Conservation (phyloP, 768 basidiomycete species). For the Rhodotorula diobovata region DNA sequence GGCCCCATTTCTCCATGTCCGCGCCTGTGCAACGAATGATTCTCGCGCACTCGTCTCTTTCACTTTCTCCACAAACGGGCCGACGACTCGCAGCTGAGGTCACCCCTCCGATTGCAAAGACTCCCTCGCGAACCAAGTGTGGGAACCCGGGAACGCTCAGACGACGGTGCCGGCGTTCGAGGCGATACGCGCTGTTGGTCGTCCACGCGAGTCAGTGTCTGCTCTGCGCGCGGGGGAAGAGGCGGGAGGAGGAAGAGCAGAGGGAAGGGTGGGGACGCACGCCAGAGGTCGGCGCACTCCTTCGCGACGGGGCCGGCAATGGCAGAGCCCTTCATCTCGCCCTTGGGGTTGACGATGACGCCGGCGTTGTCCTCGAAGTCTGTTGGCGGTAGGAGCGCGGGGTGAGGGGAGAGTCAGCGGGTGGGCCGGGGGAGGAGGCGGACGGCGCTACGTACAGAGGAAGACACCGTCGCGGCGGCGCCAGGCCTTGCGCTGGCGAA, state of each 20-base stretch:
- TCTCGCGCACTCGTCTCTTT: no score
- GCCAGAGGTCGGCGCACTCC: conserved; percentile 65
- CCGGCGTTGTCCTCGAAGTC: conserved; percentile 66
- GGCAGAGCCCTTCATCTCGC: conserved; percentile 97
- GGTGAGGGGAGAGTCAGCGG: neutral
- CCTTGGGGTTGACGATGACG: conserved; percentile 40
- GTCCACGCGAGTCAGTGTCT: neutral
- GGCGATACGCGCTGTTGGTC: conserved; percentile 96
- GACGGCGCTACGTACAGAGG: no score
- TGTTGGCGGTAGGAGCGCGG: no score
- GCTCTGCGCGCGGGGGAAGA: conserved; percentile 42
- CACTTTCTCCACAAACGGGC: no score
- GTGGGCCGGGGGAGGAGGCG: no score
- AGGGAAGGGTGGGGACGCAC: conserved; percentile 49
- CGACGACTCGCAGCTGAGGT: neutral
- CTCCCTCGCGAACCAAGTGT: neutral
- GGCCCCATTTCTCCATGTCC: no score
- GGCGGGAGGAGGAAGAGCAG: neutral
- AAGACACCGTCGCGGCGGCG: conserved; percentile 96
- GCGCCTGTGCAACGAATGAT: no score
- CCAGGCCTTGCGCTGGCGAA: conserved; percentile 98
- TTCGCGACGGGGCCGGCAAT: conserved; percentile 97
- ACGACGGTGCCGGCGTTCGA: conserved; percentile 98
- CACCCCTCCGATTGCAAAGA: neutral
- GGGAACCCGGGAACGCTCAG: neutral